Conservation (phyloP, 306 rosid genomes). For the Fagus sylvatica region DNA sequence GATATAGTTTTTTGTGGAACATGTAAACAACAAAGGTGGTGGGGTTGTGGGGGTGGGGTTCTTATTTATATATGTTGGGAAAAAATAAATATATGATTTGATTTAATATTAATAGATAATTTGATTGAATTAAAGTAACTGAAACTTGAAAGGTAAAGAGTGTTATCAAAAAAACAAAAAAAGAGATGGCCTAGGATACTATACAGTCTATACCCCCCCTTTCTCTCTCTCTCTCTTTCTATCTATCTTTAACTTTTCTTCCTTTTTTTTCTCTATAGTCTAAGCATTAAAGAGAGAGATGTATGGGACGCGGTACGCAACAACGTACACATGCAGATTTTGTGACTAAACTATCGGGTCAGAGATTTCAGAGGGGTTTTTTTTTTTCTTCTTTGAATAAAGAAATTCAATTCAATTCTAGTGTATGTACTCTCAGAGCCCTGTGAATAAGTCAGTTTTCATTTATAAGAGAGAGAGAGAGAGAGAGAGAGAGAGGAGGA, state of each 20-base stretch:
- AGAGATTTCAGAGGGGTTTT: constrained; percentile 65
- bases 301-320: constrained; percentile 60
- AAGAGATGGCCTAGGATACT: constrained; percentile 31
- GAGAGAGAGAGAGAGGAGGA: background rate
- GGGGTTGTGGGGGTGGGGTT: constrained; percentile 15
- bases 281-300: constrained; percentile 36
- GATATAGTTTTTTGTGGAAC: background rate
- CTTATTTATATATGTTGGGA: constrained; percentile 9
- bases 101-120: constrained; percentile 21
- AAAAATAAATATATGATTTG: background rate
- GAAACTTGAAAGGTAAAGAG: constrained; percentile 28
- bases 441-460: constrained; percentile 45
- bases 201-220: background rate
- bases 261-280: constrained; percentile 13
- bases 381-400: constrained; percentile 23
- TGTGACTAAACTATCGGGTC: constrained; percentile 86
- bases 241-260: constrained; percentile 3
- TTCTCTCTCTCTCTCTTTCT: background rate
- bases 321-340: constrained; percentile 85
- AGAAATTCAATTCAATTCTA: constrained; percentile 34
- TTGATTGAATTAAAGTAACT: constrained; percentile 27
- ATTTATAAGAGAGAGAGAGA: constrained; percentile 7
- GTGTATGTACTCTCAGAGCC: constrained; percentile 15
- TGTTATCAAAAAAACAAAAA: too few species aligned
- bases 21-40: constrained; percentile 13